These are phyloP conservation scores for Venturia nashicola DNA, from an alignment of 2,329 filamentous ascomycete species.

Conservation along the genomic window DNA sequence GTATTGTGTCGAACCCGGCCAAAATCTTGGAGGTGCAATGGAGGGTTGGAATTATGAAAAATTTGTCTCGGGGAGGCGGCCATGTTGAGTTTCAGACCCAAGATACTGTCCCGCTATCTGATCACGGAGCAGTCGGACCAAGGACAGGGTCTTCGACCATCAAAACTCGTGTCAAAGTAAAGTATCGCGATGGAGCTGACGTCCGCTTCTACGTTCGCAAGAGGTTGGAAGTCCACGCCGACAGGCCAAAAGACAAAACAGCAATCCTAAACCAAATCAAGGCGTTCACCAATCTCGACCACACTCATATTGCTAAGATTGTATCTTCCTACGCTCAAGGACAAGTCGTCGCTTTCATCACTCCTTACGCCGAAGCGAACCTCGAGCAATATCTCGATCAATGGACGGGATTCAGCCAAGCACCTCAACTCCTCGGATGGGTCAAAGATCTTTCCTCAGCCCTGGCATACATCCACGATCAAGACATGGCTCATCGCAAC, in stretches of 20 bases:
- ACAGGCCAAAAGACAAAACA: slow-evolving; percentile 16
- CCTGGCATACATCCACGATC: slow-evolving; percentile 24
- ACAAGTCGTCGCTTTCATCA: slow-evolving; percentile 23
- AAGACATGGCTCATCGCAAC: slow-evolving; percentile 22
- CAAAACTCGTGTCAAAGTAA: slow-evolving; percentile 22
- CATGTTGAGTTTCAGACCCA: slow-evolving; percentile 25
- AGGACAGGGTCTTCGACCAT: slow-evolving; percentile 18
- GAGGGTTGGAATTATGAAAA: slow-evolving; percentile 25
- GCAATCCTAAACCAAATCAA: slow-evolving; percentile 24
- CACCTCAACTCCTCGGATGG: slow-evolving; percentile 25
- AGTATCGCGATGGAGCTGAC: slow-evolving; percentile 21
- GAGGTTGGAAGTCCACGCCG: slow-evolving; percentile 16
- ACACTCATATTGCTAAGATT: slow-evolving; percentile 25
- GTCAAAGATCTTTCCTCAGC: slow-evolving; percentile 27
- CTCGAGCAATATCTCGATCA: slow-evolving; percentile 25
- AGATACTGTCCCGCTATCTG: slow-evolving; percentile 24
- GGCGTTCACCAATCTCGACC: slow-evolving; percentile 24
- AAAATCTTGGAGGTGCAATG: slow-evolving; percentile 27
- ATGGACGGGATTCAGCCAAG: slow-evolving; percentile 19
- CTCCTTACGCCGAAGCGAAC: slow-evolving; percentile 21
- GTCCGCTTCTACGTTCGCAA: slow-evolving; percentile 25
- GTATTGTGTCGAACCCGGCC: slow-evolving; percentile 25
- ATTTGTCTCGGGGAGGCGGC: slow-evolving; percentile 23
- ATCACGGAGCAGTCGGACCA: slow-evolving; percentile 19
- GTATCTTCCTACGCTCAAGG: slow-evolving; percentile 26